phyloP scores from a whole-genome alignment of 257 asterid species.

The Ophiorrhiza pumila region DNA sequence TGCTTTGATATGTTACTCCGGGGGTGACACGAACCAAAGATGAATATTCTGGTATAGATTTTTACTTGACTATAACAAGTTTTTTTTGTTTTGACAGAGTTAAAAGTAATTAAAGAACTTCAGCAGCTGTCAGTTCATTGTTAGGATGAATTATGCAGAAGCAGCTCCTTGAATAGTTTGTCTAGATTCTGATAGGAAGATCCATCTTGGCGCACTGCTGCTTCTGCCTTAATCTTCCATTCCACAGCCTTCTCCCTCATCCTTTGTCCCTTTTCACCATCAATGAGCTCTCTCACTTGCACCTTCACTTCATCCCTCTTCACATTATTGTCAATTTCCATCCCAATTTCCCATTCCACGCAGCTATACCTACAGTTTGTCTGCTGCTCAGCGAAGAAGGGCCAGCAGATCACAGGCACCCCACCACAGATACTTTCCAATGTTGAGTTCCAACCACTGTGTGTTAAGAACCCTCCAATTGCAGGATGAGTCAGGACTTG shows the following conservation, averaged over 20 bases:
- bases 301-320: constrained; percentile 49
- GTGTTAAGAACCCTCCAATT: constrained; percentile 47
- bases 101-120: background rate
- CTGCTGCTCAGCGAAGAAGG: constrained; percentile 50
- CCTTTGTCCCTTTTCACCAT: constrained; percentile 45
- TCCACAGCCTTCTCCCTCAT: constrained; percentile 41
- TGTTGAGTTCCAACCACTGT: constrained; percentile 51
- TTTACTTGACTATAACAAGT: too few relatives aligned
- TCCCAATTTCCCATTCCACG: constrained; percentile 45
- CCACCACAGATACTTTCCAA: constrained; percentile 38
- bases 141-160: constrained; percentile 6
- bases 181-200: constrained; percentile 36
- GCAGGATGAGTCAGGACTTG: constrained; percentile 44
- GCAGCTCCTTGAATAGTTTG: constrained; percentile 24
- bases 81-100: too few relatives aligned
- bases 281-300: constrained; percentile 44
- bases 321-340: constrained; percentile 47
- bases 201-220: constrained; percentile 28
- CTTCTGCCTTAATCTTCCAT: constrained; percentile 45
- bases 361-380: constrained; percentile 44
- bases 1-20: too few relatives aligned
- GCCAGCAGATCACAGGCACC: constrained; percentile 51
- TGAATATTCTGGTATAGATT: too few relatives aligned
- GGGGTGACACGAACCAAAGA: too few relatives aligned
- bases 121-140: background rate